A percentile compares a stretch with the other conserved stretches of the same genome.
These are phyloP conservation scores for Alliaria petiolata DNA, from an alignment of 345 rosid genomes.

Conservation along the genomic window DNA sequence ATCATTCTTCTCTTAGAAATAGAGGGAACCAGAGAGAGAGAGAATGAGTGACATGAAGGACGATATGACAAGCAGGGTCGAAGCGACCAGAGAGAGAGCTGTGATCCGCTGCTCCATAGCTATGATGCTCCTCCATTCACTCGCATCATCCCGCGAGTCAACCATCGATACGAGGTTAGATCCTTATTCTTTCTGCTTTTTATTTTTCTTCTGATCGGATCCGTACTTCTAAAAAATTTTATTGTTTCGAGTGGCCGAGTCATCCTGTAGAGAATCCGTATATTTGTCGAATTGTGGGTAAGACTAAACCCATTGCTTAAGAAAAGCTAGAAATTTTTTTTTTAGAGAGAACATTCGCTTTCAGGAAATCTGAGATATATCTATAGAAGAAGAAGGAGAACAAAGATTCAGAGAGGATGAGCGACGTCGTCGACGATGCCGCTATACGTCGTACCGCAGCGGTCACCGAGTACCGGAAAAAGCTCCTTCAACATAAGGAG, in stretches of 20 bases:
- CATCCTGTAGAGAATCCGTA: not conserved
- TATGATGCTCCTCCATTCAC: too few species aligned
- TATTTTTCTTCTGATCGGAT: too few species aligned
- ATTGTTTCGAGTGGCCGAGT: not conserved
- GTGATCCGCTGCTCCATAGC: too few species aligned
- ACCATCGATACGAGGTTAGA: too few species aligned
- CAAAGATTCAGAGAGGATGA: constrained; percentile 29
- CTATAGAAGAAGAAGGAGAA: not conserved
- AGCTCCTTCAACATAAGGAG: constrained; percentile 87
- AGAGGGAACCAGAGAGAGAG: too few species aligned
- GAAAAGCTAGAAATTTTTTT: constrained; percentile 14
- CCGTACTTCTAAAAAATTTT: too few species aligned
- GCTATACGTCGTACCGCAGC: constrained; percentile 61
- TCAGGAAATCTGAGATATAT: not conserved
- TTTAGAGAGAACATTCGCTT: not conserved
- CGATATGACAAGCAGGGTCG: too few species aligned
- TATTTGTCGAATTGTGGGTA: not conserved
- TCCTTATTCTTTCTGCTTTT: too few species aligned
- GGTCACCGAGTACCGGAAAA: constrained; percentile 76
- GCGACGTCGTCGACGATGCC: constrained; percentile 65
- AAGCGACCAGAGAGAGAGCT: too few species aligned
- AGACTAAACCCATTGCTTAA: constrained; percentile 31
- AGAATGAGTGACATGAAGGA: too few species aligned
- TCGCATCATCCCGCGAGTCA: too few species aligned
- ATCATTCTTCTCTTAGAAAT: too few species aligned